These are phyloP conservation scores for Neurospora pannonica DNA, from an alignment of 495 filamentous ascomycete species.

Conservation along the genomic window DNA sequence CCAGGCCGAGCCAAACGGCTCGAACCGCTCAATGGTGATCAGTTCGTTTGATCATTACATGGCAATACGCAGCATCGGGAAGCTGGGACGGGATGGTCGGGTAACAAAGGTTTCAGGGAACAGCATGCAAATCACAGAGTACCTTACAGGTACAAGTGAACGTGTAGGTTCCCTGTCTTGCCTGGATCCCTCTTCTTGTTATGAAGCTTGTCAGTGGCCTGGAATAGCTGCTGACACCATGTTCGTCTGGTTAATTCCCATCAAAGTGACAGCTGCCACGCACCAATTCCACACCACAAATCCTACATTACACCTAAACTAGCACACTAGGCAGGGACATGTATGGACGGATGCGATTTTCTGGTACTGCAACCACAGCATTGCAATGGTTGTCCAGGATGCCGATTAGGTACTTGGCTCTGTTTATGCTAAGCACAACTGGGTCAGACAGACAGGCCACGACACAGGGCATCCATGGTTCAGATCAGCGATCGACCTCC, in stretches of 20 bases:
- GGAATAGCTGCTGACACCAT: neutral
- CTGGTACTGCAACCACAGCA: neutral
- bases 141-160: neutral
- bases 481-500: neutral
- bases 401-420: neutral
- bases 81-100: neutral
- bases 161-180: neutral
- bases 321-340: neutral
- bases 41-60: neutral
- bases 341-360: neutral
- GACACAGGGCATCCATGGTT: slow-evolving; percentile 1
- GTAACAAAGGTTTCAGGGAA: neutral
- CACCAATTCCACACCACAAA: neutral
- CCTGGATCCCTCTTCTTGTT: neutral
- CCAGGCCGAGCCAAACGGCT: neutral
- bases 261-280: neutral
- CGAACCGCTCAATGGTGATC: neutral
- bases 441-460: neutral
- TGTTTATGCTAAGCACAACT: neutral
- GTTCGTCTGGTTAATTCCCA: neutral
- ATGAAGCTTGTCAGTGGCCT: neutral
- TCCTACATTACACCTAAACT: neutral
- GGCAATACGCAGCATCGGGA: neutral
- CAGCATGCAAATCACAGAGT: neutral
- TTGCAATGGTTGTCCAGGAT: neutral